Percentiles rank a stretch among this genome's conserved stretches.
phyloP scores from a whole-genome alignment of 2,329 filamentous ascomycete species.

The Fusarium burgessii region DNA sequence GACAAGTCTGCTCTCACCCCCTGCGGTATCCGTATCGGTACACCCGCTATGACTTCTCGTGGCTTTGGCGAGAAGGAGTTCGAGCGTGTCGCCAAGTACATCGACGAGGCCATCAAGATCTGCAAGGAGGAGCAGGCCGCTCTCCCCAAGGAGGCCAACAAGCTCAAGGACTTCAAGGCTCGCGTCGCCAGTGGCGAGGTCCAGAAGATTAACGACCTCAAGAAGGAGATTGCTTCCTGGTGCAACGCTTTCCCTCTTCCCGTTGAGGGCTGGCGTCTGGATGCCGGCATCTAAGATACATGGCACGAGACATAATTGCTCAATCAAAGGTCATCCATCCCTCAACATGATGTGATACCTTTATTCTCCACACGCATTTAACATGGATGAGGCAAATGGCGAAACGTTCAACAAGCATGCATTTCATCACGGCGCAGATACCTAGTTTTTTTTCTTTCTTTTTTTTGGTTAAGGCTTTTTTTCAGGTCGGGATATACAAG shows the following conservation, averaged over 20 bases:
- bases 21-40: constrained; percentile 94
- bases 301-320: constrained; percentile 8
- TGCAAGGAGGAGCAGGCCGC: constrained; percentile 86
- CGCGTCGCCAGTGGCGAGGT: constrained; percentile 85
- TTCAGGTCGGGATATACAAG: constrained; percentile 41
- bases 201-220: constrained; percentile 83
- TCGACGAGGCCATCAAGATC: constrained; percentile 88
- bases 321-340: constrained; percentile 14
- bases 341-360: constrained; percentile 26
- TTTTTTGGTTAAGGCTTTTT: constrained; percentile 32
- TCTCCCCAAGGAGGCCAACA: constrained; percentile 97
- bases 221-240: constrained; percentile 91
- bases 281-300: constrained; percentile 66
- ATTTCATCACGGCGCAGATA: constrained; percentile 49
- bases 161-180: constrained; percentile 99
- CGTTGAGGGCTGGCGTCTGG: constrained; percentile 76
- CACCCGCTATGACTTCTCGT: constrained; percentile 96
- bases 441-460: constrained; percentile 44
- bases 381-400: constrained; percentile 50
- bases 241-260: constrained; percentile 92
- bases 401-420: constrained; percentile 51
- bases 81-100: constrained; percentile 88
- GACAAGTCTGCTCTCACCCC: constrained; percentile 98
- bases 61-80: constrained; percentile 95
- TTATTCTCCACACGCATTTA: constrained; percentile 45